A percentile compares a stretch with the other conserved stretches of the same genome.
Evolutionary conservation across 768 basidiomycete species (phyloP).

Genomic region (Neoboletus subvelutipes): DNA sequence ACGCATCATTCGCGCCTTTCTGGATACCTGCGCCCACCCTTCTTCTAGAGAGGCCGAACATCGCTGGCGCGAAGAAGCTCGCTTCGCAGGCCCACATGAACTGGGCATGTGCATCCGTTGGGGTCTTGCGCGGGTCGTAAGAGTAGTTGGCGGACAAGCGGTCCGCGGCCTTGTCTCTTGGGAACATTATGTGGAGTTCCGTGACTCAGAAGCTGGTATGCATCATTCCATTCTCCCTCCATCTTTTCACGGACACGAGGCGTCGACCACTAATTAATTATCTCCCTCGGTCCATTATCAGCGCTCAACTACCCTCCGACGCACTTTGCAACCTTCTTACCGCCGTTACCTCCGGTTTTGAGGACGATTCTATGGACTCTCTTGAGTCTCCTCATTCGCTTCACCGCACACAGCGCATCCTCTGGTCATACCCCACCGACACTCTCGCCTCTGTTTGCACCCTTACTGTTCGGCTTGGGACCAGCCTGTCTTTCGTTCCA

Average conservation of each 20-base stretch:
- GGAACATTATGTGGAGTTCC: slow-evolving; percentile 82
- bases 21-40: slow-evolving; percentile 54
- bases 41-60: slow-evolving; percentile 43
- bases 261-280: slow-evolving; percentile 20
- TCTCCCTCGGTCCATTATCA: slow-evolving; percentile 14
- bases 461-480: slow-evolving; percentile 83
- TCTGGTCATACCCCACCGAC: slow-evolving; percentile 92
- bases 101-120: slow-evolving; percentile 91
- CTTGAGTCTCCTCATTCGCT: slow-evolving; percentile 75
- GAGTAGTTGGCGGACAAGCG: slow-evolving; percentile 66
- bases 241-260: slow-evolving; percentile 27
- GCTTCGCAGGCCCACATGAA: slow-evolving; percentile 83
- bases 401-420: slow-evolving; percentile 78
- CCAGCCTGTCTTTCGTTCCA: slow-evolving; percentile 50
- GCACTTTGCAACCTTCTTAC: slow-evolving; percentile 72
- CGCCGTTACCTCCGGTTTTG: slow-evolving; percentile 48
- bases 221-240: slow-evolving; percentile 23
- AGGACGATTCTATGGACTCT: slow-evolving; percentile 65
- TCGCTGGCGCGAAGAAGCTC: slow-evolving; percentile 77
- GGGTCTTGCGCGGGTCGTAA: slow-evolving; percentile 79
- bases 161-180: slow-evolving; percentile 84
- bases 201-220: slow-evolving; percentile 79
- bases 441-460: slow-evolving; percentile 86
- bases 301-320: slow-evolving; percentile 67
- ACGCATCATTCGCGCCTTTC: slow-evolving; percentile 76